Conservation (phyloP, 2,329 filamentous ascomycete species). For the Rosellinia necatrix region DNA sequence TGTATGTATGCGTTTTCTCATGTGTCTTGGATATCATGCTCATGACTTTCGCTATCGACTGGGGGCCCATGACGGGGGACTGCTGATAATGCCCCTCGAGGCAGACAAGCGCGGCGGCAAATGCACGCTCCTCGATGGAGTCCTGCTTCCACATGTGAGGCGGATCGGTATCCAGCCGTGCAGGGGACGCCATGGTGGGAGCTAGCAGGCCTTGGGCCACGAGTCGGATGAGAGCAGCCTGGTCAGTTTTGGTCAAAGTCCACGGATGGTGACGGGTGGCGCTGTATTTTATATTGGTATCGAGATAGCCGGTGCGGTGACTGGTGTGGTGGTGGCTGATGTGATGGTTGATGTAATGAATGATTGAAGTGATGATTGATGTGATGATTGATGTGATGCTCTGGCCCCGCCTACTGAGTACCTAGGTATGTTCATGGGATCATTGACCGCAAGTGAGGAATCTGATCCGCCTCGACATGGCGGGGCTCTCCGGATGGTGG, state of each 20-base stretch:
- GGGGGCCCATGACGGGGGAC: conserved; percentile 60
- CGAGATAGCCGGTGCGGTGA: conserved; percentile 2
- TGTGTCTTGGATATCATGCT: conserved; percentile 64
- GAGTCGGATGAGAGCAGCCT: background rate
- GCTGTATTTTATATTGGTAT: background rate
- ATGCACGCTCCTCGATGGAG: conserved; percentile 67
- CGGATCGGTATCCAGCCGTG: conserved; percentile 33
- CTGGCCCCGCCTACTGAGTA: conserved; percentile 26
- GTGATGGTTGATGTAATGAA: no score
- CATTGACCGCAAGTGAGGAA: conserved; percentile 5
- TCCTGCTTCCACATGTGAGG: conserved; percentile 44
- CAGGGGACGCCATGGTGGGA: conserved; percentile 32
- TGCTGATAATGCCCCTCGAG: conserved; percentile 66
- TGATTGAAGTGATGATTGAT: no score
- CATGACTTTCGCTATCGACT: conserved; percentile 58
- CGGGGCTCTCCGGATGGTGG: conserved; percentile 20
- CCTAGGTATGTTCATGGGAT: no score
- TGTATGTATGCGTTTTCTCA: conserved; percentile 66
- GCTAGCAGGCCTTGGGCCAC: background rate
- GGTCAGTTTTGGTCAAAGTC: no score
- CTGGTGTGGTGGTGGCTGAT: no score
- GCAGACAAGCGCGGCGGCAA: conserved; percentile 63
- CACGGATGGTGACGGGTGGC: background rate
- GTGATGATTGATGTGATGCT: background rate
- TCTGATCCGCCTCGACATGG: conserved; percentile 23